Percentiles rank a stretch among this genome's conserved stretches.
Evolutionary conservation across 805 yeast genomes (phyloP).

Genomic region (Metschnikowia kunwiensis): DNA sequence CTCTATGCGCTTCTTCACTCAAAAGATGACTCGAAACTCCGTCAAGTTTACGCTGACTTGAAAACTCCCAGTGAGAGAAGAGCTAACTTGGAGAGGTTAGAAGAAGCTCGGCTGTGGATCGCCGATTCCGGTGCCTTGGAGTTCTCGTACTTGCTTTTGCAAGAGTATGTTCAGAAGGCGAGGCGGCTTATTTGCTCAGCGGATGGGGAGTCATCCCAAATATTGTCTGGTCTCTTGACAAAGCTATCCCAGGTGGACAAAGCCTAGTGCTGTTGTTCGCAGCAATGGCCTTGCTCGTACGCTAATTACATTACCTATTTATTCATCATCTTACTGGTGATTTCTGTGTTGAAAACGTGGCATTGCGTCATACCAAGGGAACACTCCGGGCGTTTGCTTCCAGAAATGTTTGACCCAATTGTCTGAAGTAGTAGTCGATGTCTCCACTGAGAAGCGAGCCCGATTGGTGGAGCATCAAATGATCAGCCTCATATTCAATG

Average conservation of each 20-base stretch:
- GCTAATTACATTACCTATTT: too few relatives aligned
- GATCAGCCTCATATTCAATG: slow-evolving; percentile 10
- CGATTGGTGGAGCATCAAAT: slow-evolving; percentile 5
- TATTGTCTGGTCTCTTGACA: slow-evolving; percentile 1
- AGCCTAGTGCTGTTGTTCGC: too few relatives aligned
- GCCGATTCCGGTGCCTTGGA: slow-evolving; percentile 23
- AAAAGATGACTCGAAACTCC: slow-evolving; percentile 20
- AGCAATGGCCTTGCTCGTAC: too few relatives aligned
- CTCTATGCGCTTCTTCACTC: slow-evolving; percentile 45
- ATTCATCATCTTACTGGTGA: too few relatives aligned
- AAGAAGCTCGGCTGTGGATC: slow-evolving; percentile 11
- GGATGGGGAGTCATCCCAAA: background rate
- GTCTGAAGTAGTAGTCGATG: slow-evolving; percentile 26
- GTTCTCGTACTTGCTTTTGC: slow-evolving; percentile 24
- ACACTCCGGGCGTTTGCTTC: slow-evolving; percentile 1
- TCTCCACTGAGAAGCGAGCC: slow-evolving; percentile 17
- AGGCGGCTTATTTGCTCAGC: slow-evolving; percentile 7
- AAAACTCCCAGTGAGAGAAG: slow-evolving; percentile 13
- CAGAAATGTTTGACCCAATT: slow-evolving; percentile 9
- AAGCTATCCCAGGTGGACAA: slow-evolving; percentile 2
- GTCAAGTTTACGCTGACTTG: slow-evolving; percentile 20
- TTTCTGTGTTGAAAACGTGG: too few relatives aligned
- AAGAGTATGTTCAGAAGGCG: slow-evolving; percentile 22
- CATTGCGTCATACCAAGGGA: slow-evolving; percentile 2
- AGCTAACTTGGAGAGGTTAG: slow-evolving; percentile 5